Conservation (phyloP, 345 rosid genomes). For the Sonneratia alba region DNA sequence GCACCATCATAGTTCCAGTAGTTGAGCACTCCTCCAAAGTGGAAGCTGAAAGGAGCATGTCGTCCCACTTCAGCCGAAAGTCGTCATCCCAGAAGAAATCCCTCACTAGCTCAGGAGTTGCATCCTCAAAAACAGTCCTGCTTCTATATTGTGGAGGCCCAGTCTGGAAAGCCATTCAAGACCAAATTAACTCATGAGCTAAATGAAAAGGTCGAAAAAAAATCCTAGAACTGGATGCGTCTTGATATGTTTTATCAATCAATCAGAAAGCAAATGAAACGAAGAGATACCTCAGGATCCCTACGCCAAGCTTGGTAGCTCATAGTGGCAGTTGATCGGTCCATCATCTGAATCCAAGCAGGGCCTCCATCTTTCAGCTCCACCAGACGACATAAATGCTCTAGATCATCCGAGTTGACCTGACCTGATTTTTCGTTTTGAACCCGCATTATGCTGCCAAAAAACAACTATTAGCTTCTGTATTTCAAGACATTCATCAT, state of each 20-base stretch:
- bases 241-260: not conserved
- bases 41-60: slow-evolving; percentile 56
- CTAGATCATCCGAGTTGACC: slow-evolving; percentile 59
- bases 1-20: slow-evolving; percentile 77
- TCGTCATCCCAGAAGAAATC: slow-evolving; percentile 99
- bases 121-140: slow-evolving; percentile 83
- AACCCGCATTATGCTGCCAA: slow-evolving; percentile 29
- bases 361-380: slow-evolving; percentile 95
- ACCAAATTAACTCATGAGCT: not conserved
- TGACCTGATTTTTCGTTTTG: slow-evolving; percentile 23
- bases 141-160: slow-evolving; percentile 94
- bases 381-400: slow-evolving; percentile 55
- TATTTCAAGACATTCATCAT: not conserved
- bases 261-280: not conserved
- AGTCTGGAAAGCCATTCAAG: slow-evolving; percentile 24
- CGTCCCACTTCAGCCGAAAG: slow-evolving; percentile 79
- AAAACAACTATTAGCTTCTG: not conserved
- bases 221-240: not conserved
- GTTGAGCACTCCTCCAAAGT: slow-evolving; percentile 61
- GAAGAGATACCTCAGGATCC: slow-evolving; percentile 57
- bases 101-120: slow-evolving; percentile 76
- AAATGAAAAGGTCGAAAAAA: not conserved
- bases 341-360: slow-evolving; percentile 95
- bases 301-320: slow-evolving; percentile 88
- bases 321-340: slow-evolving; percentile 66